Conservation (phyloP, 768 basidiomycete species). For the Mycena capillaripes region DNA sequence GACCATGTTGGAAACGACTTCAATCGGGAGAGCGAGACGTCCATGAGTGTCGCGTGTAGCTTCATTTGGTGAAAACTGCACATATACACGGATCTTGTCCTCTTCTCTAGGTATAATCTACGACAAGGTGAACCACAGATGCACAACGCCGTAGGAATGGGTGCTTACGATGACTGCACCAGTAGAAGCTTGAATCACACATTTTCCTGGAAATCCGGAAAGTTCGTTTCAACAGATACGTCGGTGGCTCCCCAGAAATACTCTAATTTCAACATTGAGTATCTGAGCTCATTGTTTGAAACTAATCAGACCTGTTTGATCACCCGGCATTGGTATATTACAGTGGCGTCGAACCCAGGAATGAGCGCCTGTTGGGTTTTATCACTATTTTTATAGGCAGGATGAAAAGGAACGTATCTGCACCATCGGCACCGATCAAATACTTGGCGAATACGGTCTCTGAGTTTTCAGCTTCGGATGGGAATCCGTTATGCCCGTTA, state of each 20-base stretch:
- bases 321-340: constrained; percentile 58
- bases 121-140: constrained; percentile 26
- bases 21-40: neutral
- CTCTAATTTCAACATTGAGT: constrained; percentile 41
- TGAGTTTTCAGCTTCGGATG: neutral
- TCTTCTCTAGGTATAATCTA: constrained; percentile 64
- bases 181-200: constrained; percentile 59
- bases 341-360: constrained; percentile 61
- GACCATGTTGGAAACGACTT: constrained; percentile 1
- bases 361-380: constrained; percentile 45
- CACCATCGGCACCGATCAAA: constrained; percentile 50
- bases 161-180: constrained; percentile 43
- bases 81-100: constrained; percentile 60
- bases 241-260: constrained; percentile 67
- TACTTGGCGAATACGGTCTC: constrained; percentile 49
- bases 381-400: too few species aligned
- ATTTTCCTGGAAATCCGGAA: constrained; percentile 62
- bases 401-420: neutral
- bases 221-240: constrained; percentile 52
- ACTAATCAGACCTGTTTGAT: constrained; percentile 39
- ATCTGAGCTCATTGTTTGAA: neutral
- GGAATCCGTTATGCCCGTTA: neutral
- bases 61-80: constrained; percentile 50
- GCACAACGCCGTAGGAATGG: neutral
- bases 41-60: neutral